Evolutionary conservation across 2,329 filamentous ascomycete species (phyloP), one percentile per base, ranked within the genome.

Genomic region (Penicillium sp.): DNA sequence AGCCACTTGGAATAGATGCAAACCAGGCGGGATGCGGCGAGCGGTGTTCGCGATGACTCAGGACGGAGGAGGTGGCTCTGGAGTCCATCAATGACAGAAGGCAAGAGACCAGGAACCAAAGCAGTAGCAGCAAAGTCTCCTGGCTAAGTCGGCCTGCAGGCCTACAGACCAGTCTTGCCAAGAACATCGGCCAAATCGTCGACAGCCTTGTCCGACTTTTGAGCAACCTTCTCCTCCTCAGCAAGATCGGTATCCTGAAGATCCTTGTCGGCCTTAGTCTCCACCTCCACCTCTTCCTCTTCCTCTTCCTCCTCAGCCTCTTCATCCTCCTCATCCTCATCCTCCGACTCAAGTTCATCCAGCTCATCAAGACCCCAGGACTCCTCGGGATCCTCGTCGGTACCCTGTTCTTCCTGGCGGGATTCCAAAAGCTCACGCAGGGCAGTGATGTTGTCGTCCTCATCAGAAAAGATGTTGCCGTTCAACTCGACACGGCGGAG

Each of bases 381-480:
- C 46, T 89, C 84, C 64, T 94, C 89, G 29, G 84, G 76, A 25
- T 91, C 77, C 4, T 77, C 72, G 7, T 77, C 71, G 13, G 72
- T 74, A 15, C 68, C 68, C 16, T 75, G 70, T 52, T 84, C 81
- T 62, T 91, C 86, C 70, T 90, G 90, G 49, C 89, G 82, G 58
- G 80, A 77, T 43, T 87, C 83, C 17, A 96, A 74, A 18, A 93
- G 72, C 36, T 82, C 78, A 51, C 82, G 79, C 31, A 97, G 73
- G 15, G 73, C 74, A 45, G 80, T 69, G 28, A 96, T 76, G 18
- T 79, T 79, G 32, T 79, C 74, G 54, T 97, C 88, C 2, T 94
- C 88, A 65, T 96, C 90, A 7, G 78, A 74, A 56, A 98, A 95
- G 62, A 88, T 93, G 73, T 98, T 98, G 35, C 93, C 93, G 64